Evolutionary conservation across 495 filamentous ascomycete genomes (phyloP).

Genomic region (Penicillium dipodomyicola): DNA sequence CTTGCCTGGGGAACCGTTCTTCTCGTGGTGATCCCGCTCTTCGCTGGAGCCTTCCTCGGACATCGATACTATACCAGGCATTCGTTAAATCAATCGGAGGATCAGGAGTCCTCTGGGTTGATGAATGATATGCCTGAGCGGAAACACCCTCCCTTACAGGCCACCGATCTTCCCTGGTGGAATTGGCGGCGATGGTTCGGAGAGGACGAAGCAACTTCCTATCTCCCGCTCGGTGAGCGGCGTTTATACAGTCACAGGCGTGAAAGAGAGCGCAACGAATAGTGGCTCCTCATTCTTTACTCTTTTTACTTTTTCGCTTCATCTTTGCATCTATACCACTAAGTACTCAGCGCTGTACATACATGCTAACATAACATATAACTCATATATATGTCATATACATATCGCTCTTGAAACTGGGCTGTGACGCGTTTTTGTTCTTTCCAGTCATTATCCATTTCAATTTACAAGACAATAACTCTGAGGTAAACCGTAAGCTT

Average conservation of each 20-base stretch:
- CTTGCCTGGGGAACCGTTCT: conserved; percentile 16
- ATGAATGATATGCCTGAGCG: conserved; percentile 23
- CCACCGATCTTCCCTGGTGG: conserved; percentile 35
- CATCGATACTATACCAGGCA: conserved; percentile 16
- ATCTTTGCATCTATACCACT: too few species aligned
- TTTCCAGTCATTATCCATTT: too few species aligned
- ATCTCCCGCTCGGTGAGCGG: conserved; percentile 35
- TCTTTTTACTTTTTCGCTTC: neutral
- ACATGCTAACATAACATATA: neutral
- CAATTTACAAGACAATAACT: too few species aligned
- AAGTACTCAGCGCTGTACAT: neutral
- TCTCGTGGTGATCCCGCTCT: conserved; percentile 8
- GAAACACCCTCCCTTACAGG: conserved; percentile 10
- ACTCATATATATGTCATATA: neutral
- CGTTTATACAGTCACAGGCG: conserved; percentile 12
- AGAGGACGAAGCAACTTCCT: conserved; percentile 20
- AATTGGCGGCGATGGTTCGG: conserved; percentile 35
- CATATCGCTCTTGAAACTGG: too few species aligned
- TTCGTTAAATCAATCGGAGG: conserved; percentile 13
- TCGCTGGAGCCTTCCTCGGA: conserved; percentile 14
- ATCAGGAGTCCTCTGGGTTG: conserved; percentile 25
- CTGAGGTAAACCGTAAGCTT: too few species aligned
- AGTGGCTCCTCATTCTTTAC: conserved; percentile 1
- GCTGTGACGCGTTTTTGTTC: too few species aligned
- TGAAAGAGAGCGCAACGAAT: conserved; percentile 15